Evolutionary conservation across 1,284 basidiomycete species (phyloP).

Genomic region (Ceratobasidium sp.): DNA sequence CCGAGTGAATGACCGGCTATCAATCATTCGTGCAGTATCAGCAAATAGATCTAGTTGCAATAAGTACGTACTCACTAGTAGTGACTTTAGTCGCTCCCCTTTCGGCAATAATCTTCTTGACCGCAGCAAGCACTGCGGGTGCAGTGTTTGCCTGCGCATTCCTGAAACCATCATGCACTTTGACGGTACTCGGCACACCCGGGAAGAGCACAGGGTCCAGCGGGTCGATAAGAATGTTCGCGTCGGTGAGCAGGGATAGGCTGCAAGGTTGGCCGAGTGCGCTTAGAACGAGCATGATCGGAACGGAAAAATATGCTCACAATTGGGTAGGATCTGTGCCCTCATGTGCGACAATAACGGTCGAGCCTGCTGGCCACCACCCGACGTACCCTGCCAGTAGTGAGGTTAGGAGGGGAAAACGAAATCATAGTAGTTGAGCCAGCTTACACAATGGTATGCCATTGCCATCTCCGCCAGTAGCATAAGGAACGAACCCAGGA

Average conservation of each 20-base stretch:
- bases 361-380: slow-evolving; percentile 54
- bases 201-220: slow-evolving; percentile 70
- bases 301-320: slow-evolving; percentile 55
- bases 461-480: slow-evolving; percentile 72
- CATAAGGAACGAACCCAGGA: slow-evolving; percentile 66
- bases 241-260: slow-evolving; percentile 67
- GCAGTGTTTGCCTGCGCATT: slow-evolving; percentile 70
- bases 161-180: slow-evolving; percentile 71
- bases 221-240: slow-evolving; percentile 60
- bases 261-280: slow-evolving; percentile 54
- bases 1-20: slow-evolving; percentile 58
- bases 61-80: slow-evolving; percentile 60
- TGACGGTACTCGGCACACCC: slow-evolving; percentile 63
- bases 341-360: slow-evolving; percentile 58
- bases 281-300: not conserved
- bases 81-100: slow-evolving; percentile 63
- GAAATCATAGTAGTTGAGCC: not conserved
- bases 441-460: slow-evolving; percentile 60
- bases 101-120: slow-evolving; percentile 60
- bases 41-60: slow-evolving; percentile 68
- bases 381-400: slow-evolving; percentile 58
- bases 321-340: slow-evolving; percentile 59
- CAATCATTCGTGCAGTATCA: slow-evolving; percentile 47
- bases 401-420: slow-evolving; percentile 37
- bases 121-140: slow-evolving; percentile 63